phyloP scores from a whole-genome alignment of 495 filamentous ascomycete genomes.

The Aspergillus bertholletiae region DNA sequence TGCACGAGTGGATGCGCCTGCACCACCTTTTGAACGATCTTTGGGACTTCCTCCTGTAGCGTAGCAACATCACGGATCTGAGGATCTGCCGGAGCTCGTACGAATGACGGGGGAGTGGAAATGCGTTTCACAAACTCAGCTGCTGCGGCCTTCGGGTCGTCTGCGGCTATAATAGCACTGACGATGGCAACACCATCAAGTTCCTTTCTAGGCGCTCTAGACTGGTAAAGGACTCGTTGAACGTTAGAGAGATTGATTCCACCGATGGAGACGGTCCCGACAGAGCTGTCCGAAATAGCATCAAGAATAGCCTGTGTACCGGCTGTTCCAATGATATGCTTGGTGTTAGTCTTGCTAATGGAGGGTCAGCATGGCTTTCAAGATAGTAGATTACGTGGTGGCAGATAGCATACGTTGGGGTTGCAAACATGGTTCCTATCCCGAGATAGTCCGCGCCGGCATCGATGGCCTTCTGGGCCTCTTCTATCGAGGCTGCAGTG shows the following conservation, averaged over 20 bases:
- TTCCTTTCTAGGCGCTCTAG: constrained; percentile 41
- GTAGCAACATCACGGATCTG: constrained; percentile 31
- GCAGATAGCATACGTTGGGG: constrained; percentile 58
- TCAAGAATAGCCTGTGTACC: constrained; percentile 69
- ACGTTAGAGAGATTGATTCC: constrained; percentile 80
- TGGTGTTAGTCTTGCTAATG: constrained; percentile 63
- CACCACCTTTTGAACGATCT: constrained; percentile 56
- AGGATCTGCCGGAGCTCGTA: constrained; percentile 16
- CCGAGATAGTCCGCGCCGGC: constrained; percentile 85
- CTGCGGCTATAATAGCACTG: constrained; percentile 78
- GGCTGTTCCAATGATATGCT: constrained; percentile 75
- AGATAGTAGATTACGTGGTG: too few species aligned
- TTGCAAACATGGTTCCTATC: constrained; percentile 83
- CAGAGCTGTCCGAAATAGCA: constrained; percentile 45
- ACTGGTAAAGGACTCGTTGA: constrained; percentile 68
- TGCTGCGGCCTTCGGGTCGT: constrained; percentile 60
- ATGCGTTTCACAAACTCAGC: constrained; percentile 51
- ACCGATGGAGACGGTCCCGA: constrained; percentile 76
- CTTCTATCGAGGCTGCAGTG: constrained; percentile 62
- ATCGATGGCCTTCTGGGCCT: constrained; percentile 62
- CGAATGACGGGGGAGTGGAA: constrained; percentile 45
- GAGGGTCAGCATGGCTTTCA: constrained; percentile 6
- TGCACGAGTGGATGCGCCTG: constrained; percentile 72
- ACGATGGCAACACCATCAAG: constrained; percentile 85
- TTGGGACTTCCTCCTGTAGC: constrained; percentile 45